A percentile compares a stretch with the other conserved stretches of the same genome.
These are phyloP conservation scores for Drechslerella dactyloides DNA, from an alignment of 2,329 filamentous ascomycete species.

Conservation along the genomic window DNA sequence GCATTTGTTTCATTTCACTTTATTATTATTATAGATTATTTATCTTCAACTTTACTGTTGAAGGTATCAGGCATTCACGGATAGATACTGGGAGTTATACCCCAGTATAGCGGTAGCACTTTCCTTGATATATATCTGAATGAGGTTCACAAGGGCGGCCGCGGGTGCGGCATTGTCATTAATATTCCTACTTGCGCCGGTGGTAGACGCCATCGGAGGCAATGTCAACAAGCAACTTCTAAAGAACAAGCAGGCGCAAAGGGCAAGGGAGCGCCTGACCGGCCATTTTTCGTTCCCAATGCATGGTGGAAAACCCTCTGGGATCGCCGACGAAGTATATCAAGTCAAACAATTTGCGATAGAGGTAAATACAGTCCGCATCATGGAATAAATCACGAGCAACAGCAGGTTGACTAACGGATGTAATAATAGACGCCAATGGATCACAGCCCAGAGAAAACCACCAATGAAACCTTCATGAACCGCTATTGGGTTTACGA, in stretches of 20 bases:
- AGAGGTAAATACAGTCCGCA: background rate
- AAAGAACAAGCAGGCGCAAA: background rate
- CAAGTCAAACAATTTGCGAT: background rate
- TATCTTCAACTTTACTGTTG: too few relatives aligned
- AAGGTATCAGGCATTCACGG: too few relatives aligned
- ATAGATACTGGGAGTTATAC: too few relatives aligned
- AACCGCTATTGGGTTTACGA: constrained; percentile 55
- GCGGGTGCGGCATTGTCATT: background rate
- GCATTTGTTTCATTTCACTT: too few relatives aligned
- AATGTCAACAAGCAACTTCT: background rate
- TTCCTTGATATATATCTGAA: too few relatives aligned
- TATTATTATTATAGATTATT: too few relatives aligned
- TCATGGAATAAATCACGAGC: too few relatives aligned
- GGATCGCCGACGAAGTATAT: background rate
- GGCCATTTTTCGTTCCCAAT: constrained; percentile 4
- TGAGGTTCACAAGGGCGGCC: constrained; percentile 5
- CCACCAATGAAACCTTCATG: constrained; percentile 44
- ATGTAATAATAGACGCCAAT: constrained; percentile 22
- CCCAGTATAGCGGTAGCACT: too few relatives aligned
- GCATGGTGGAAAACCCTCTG: background rate
- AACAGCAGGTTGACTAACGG: too few relatives aligned
- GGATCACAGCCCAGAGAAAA: constrained; percentile 9
- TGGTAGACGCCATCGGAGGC: background rate
- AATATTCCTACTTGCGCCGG: background rate
- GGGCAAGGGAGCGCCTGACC: background rate